Evolutionary conservation across 2,329 filamentous ascomycete species (phyloP).

Genomic region (Fusarium sp.): DNA sequence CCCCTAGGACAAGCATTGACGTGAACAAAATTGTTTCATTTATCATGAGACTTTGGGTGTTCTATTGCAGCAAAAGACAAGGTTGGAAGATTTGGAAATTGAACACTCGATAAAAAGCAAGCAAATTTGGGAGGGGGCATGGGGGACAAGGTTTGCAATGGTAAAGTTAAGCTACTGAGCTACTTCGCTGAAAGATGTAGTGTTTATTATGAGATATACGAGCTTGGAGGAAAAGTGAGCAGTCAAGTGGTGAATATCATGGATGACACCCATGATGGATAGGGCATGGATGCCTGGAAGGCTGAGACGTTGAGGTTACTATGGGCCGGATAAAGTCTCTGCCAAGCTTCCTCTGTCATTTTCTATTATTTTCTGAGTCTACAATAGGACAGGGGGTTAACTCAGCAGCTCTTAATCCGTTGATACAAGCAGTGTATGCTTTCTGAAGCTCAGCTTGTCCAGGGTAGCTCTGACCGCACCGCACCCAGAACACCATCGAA

Average conservation of each 20-base stretch:
- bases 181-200: constrained; percentile 35
- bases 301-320: constrained; percentile 1
- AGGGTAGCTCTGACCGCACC: not conserved
- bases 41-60: not conserved
- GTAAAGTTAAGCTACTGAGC: constrained; percentile 21
- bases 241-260: not conserved
- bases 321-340: too few species aligned
- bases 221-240: not conserved
- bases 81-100: not conserved
- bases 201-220: not conserved
- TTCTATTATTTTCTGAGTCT: not conserved
- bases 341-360: not conserved
- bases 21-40: constrained; percentile 1
- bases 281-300: constrained; percentile 11
- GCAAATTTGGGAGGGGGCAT: constrained; percentile 29
- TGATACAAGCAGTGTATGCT: not conserved
- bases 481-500: not conserved
- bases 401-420: not conserved
- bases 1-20: not conserved
- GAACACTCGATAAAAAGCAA: constrained; percentile 25
- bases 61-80: not conserved
- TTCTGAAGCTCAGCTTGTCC: not conserved
- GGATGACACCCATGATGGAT: not conserved
- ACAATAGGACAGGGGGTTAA: not conserved
- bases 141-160: constrained; percentile 26